A percentile compares a stretch with the other conserved stretches of the same genome.
phyloP scores from a whole-genome alignment of 495 filamentous ascomycete genomes.

The Annulohypoxylon bovei region DNA sequence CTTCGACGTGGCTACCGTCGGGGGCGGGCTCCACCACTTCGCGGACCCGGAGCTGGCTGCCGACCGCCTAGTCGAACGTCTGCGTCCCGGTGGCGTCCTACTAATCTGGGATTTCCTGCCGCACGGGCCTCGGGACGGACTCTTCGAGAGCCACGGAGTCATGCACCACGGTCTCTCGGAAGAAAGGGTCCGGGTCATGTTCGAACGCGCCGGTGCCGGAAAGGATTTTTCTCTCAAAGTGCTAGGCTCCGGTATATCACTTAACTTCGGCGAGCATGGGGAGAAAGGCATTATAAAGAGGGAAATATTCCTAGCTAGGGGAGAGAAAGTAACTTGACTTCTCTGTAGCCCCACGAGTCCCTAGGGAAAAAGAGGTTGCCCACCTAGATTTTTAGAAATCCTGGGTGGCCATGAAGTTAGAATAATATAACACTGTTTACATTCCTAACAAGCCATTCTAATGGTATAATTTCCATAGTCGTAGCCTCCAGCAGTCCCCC shows the following conservation, averaged over 20 bases:
- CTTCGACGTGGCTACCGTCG: constrained; percentile 72
- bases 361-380: too few species aligned
- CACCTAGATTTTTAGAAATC: too few species aligned
- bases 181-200: constrained; percentile 62
- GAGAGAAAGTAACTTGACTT: constrained; percentile 38
- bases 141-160: constrained; percentile 56
- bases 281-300: constrained; percentile 28
- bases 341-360: too few species aligned
- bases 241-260: constrained; percentile 45
- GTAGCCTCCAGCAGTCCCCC: too few species aligned
- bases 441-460: too few species aligned
- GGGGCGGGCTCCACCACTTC: constrained; percentile 79
- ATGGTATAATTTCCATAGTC: too few species aligned
- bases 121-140: constrained; percentile 49
- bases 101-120: constrained; percentile 73
- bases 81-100: constrained; percentile 70
- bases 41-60: constrained; percentile 66
- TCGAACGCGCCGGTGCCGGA: constrained; percentile 60
- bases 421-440: too few species aligned
- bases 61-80: constrained; percentile 63
- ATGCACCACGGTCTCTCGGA: constrained; percentile 67
- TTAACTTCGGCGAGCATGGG: constrained; percentile 22
- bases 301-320: constrained; percentile 47
- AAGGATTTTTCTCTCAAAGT: constrained; percentile 55
- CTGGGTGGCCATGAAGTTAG: too few species aligned